phyloP scores from a whole-genome alignment of 2,329 filamentous ascomycete genomes.

The Nemania sp. region DNA sequence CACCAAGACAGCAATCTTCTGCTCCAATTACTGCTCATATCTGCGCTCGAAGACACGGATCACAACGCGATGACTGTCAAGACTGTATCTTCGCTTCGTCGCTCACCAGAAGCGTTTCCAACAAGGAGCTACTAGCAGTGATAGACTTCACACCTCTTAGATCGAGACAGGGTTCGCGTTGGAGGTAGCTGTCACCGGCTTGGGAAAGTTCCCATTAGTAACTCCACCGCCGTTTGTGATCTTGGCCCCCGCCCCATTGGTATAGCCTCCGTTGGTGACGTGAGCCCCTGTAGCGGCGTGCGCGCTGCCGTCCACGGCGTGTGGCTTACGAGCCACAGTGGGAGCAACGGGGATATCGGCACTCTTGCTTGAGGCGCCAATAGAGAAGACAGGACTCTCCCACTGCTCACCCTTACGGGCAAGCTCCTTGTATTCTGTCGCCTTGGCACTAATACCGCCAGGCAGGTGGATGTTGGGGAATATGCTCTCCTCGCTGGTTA shows the following conservation, averaged over 20 bases:
- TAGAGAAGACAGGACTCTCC: conserved; percentile 91
- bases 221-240: neutral
- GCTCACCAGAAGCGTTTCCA: neutral
- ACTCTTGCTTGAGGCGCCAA: conserved; percentile 76
- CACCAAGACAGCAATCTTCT: neutral
- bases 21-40: too few species aligned
- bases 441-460: conserved; percentile 88
- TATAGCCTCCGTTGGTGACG: conserved; percentile 14
- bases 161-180: conserved; percentile 1
- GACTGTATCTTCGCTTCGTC: too few species aligned
- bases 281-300: conserved; percentile 26
- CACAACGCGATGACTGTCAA: too few species aligned
- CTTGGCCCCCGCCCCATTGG: conserved; percentile 13
- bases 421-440: conserved; percentile 88
- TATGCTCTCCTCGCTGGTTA: conserved; percentile 83
- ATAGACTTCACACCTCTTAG: neutral
- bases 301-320: conserved; percentile 29
- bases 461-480: conserved; percentile 88
- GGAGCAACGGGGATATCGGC: conserved; percentile 68
- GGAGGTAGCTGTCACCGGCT: conserved; percentile 1
- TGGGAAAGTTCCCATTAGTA: conserved; percentile 17
- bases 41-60: too few species aligned
- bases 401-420: conserved; percentile 87
- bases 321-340: conserved; percentile 53
- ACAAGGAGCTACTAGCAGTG: too few species aligned